A percentile compares a stretch with the other conserved stretches of the same genome.
These are phyloP conservation scores for Monosporascus sp. DNA, from an alignment of 2,329 filamentous ascomycete species.

Conservation along the genomic window DNA sequence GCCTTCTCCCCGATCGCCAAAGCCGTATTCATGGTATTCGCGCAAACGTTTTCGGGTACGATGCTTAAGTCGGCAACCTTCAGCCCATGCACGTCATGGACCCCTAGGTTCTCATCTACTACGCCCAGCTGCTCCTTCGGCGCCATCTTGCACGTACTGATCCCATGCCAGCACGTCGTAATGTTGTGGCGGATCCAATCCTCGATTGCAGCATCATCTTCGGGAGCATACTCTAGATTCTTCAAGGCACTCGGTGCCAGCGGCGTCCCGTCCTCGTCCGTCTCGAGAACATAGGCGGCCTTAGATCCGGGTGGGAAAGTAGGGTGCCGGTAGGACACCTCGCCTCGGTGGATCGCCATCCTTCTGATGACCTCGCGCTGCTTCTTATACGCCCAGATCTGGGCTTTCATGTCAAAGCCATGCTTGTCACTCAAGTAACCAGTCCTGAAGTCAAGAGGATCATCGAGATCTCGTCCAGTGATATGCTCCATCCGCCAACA, in stretches of 20 bases:
- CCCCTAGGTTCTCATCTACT: constrained; percentile 30
- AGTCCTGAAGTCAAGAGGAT: constrained; percentile 47
- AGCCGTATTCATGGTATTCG: constrained; percentile 42
- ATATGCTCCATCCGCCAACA: constrained; percentile 43
- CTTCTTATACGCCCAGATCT: constrained; percentile 60
- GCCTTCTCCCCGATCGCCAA: constrained; percentile 38
- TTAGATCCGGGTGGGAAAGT: constrained; percentile 33
- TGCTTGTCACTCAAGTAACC: constrained; percentile 46
- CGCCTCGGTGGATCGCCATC: constrained; percentile 43
- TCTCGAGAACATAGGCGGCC: constrained; percentile 15
- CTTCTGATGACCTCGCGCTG: constrained; percentile 52
- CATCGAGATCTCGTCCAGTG: constrained; percentile 29
- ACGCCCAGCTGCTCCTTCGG: constrained; percentile 29
- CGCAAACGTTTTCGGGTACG: constrained; percentile 24
- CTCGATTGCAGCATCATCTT: constrained; percentile 38
- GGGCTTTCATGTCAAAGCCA: constrained; percentile 46
- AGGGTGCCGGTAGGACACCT: constrained; percentile 37
- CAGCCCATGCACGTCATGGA: constrained; percentile 30
- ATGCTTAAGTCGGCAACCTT: constrained; percentile 29
- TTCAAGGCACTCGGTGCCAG: constrained; percentile 13
- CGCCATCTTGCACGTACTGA: constrained; percentile 34
- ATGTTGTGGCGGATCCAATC: constrained; percentile 28
- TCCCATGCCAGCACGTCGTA: constrained; percentile 32
- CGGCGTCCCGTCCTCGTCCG: background rate
- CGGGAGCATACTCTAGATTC: constrained; percentile 38